phyloP scores from a whole-genome alignment of 2,329 filamentous ascomycete species.

The Stenocarpella maydis region DNA sequence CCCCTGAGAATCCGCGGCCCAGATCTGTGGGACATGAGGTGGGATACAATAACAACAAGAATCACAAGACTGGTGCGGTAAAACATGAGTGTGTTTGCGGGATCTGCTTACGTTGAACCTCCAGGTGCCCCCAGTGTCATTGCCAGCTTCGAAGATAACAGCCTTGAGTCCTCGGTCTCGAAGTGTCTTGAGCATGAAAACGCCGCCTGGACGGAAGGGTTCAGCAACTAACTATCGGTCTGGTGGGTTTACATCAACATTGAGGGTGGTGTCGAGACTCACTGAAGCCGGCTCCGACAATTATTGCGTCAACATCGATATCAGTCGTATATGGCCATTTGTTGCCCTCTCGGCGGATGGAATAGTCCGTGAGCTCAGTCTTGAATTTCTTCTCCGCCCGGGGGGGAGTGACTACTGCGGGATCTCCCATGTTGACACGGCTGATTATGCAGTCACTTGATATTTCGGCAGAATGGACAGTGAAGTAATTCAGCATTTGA shows the following conservation, averaged over 20 bases:
- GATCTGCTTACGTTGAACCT: conserved; percentile 52
- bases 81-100: background rate
- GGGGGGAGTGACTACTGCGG: conserved; percentile 12
- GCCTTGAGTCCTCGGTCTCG: conserved; percentile 57
- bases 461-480: background rate
- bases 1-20: too few species aligned
- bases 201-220: conserved; percentile 45
- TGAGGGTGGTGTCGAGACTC: conserved; percentile 23
- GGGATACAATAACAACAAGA: background rate
- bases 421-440: conserved; percentile 38
- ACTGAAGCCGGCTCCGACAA: conserved; percentile 57
- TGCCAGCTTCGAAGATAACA: conserved; percentile 61
- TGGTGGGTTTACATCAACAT: background rate
- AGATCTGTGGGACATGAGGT: background rate
- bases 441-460: background rate
- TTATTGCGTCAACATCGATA: conserved; percentile 53
- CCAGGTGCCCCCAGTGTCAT: conserved; percentile 62
- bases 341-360: conserved; percentile 41
- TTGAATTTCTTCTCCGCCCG: conserved; percentile 49
- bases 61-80: background rate
- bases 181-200: conserved; percentile 61
- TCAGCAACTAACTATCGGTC: background rate
- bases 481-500: background rate
- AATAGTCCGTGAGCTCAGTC: conserved; percentile 51
- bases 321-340: conserved; percentile 52